phyloP scores from a whole-genome alignment of 805 yeast genomes.

The Starmerella riodocensis region DNA sequence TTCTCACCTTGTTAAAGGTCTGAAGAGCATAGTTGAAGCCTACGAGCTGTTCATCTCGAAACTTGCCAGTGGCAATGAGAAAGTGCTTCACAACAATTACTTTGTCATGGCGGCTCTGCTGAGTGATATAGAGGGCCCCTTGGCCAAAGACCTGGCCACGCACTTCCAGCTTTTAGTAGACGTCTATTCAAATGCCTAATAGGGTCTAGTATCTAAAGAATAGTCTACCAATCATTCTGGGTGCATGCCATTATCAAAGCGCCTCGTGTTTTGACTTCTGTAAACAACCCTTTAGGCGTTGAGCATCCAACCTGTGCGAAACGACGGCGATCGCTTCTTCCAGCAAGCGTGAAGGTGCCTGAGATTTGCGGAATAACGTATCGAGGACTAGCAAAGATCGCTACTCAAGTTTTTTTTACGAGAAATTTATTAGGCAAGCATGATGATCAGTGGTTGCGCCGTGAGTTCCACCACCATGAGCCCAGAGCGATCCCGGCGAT shows the following conservation, averaged over 20 bases:
- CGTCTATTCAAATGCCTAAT: conserved; percentile 30
- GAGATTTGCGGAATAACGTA: no score
- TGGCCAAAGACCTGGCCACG: conserved; percentile 33
- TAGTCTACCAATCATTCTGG: no score
- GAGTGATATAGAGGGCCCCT: conserved; percentile 31
- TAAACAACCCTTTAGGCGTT: no score
- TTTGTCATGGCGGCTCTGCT: conserved; percentile 48
- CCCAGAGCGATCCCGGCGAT: conserved; percentile 8
- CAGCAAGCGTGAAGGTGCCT: no score
- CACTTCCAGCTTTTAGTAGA: conserved; percentile 36
- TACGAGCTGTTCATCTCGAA: conserved; percentile 60
- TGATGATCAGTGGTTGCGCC: background rate
- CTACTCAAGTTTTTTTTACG: no score
- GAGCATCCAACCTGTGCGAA: no score
- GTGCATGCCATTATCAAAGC: no score
- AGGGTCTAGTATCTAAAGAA: no score
- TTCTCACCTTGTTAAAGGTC: conserved; percentile 64
- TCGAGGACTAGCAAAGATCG: no score
- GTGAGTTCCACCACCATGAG: conserved; percentile 6
- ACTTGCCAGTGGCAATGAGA: conserved; percentile 36
- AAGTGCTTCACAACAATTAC: conserved; percentile 62
- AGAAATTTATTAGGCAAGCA: no score
- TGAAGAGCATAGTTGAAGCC: conserved; percentile 59
- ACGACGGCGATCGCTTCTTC: no score
- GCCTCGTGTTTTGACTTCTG: no score